phyloP scores from a whole-genome alignment of 495 filamentous ascomycete species.

The Neurospora sp. region DNA sequence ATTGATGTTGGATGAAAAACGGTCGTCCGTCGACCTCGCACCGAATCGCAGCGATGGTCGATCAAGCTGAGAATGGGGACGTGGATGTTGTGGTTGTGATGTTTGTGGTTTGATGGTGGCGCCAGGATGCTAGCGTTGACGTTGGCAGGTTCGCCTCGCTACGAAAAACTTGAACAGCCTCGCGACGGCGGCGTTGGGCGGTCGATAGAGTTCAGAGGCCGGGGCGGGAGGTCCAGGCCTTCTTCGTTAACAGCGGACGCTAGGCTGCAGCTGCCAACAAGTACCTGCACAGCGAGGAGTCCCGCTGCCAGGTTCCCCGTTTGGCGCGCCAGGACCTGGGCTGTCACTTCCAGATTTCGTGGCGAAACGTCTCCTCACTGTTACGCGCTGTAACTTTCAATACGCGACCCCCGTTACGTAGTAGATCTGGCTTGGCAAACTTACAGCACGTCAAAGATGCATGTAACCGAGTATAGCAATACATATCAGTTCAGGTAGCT shows the following conservation, averaged over 20 bases:
- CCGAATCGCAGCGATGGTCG: conserved; percentile 10
- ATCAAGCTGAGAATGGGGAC: not conserved
- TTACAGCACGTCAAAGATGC: not conserved
- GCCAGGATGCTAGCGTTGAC: not conserved
- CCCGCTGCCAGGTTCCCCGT: not conserved
- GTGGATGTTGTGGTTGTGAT: not conserved
- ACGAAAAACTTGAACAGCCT: not conserved
- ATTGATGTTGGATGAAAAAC: conserved; percentile 6
- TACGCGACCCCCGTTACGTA: not conserved
- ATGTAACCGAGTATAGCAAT: not conserved
- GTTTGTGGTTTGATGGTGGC: not conserved
- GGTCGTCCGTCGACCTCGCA: conserved; percentile 3
- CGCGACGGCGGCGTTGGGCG: not conserved
- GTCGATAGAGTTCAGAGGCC: not conserved
- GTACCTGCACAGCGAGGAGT: not conserved
- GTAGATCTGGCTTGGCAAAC: not conserved
- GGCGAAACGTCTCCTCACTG: not conserved
- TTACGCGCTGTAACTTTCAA: not conserved
- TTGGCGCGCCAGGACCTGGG: not conserved
- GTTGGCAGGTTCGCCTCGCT: not conserved
- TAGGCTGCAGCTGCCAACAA: not conserved
- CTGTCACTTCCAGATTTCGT: not conserved
- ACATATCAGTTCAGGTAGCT: not conserved
- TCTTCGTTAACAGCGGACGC: not conserved
- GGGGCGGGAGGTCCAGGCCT: not conserved